Evolutionary conservation across 1,139 yeast species (phyloP), one percentile per base, ranked within the genome.

Genomic region (Debaryomyces psychrophilus): DNA sequence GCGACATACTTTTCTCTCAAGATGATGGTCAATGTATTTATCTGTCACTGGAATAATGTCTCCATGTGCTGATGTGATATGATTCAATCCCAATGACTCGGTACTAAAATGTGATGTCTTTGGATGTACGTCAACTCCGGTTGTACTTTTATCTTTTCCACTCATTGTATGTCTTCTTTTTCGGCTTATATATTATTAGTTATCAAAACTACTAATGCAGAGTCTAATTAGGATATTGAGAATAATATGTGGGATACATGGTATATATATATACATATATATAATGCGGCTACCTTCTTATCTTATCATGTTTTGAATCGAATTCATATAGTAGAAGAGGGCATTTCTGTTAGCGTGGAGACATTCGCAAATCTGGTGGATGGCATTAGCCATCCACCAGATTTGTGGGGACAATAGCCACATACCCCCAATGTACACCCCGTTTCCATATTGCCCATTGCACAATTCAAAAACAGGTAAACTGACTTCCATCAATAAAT

Each of bases 1-100:
- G 33, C 68, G 54, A 27, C 66, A 58, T 14, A 69, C 58, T 17
- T 55, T 53, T 40, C 62, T 58, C 49, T 65, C 68, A 26, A 64
- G 52, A 4, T 34, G 40, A 8, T 53, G 50, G 41, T 64, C 59
- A 14, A 50, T 45, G 20, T 48, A 46, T n/a, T 44, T 45, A n/a
- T 50, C 48, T 11, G n/a, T 38, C 25, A 38, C 41, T 18, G 41
- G 41, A 20, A 38, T 38, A 25, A 28, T 20, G 28, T 38, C 41
- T 11, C 41, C 41, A 29, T 56, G 50, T 28, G 52, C 51, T 5
- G 62, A 53, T 17, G 56, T 50, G 23, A 58, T 49, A 45, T 55
- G 57, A 12, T 54, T 47, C 35, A 57, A 44, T 11, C 46, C 52
- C 27, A 37, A 33, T 12, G 33, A 34, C 11, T 52, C 59, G 11